Conservation (phyloP, 805 yeast genomes). For the Komagataella pastoris region DNA sequence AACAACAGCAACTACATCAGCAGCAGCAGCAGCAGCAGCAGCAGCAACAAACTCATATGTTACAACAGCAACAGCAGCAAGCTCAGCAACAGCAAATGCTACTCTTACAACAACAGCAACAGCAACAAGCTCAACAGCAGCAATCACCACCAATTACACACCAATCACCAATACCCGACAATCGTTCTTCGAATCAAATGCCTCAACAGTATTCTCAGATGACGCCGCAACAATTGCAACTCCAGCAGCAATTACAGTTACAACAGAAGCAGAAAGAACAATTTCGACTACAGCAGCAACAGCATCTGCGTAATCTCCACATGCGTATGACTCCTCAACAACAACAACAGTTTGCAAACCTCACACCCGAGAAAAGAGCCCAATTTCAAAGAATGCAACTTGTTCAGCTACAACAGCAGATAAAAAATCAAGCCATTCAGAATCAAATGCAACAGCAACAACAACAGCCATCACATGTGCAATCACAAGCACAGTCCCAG, state of each 20-base stretch:
- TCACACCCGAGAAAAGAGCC: background rate
- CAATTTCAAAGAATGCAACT: conserved; percentile 2
- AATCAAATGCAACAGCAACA: conserved; percentile 2
- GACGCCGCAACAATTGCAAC: background rate
- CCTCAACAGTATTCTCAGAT: background rate
- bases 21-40: conserved; percentile 5
- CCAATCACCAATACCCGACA: background rate
- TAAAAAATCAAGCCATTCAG: background rate
- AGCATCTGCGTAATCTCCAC: background rate
- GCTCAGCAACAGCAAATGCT: background rate
- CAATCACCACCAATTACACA: background rate
- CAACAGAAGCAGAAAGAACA: background rate
- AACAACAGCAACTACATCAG: conserved; percentile 4
- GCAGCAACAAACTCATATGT: conserved; percentile 2
- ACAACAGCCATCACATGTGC: conserved; percentile 2
- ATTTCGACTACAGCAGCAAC: background rate
- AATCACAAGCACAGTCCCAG: background rate
- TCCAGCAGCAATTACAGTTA: conserved; percentile 1
- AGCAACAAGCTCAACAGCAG: background rate
- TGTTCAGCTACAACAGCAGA: conserved; percentile 11
- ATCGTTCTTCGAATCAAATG: background rate
- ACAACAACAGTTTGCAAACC: background rate
- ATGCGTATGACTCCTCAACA: background rate
- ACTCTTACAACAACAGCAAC: background rate
- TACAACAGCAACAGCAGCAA: conserved; percentile 3